Base-by-base conservation (phyloP, 768 basidiomycete genomes). In the Leucocoprinus birnbaumii region DNA sequence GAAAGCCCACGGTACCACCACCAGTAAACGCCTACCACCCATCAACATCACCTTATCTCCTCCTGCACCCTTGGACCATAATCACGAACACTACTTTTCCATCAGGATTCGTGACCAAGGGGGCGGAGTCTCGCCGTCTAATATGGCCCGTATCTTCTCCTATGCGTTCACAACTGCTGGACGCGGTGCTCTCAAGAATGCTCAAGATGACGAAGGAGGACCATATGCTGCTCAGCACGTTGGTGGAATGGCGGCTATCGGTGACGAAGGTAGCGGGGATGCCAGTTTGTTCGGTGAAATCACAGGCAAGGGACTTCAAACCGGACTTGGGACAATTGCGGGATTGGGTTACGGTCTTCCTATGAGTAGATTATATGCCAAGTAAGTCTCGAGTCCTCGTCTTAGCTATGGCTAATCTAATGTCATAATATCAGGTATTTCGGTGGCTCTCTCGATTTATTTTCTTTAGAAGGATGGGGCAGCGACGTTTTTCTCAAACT, bases 101-200 rank as follows among this genome's bases (percentile, higher is more conserved):
- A 76, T 95, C 43, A 79, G 93, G 37, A 76, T 95, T 18, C 80
- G 93, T 26, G 93, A 95, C 63, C 85, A 91, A 62, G 93, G 93
- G 3, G 93, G 93, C 9, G 93, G 93, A 7, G 85, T 95, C 27
- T 78, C 85, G 0, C 85, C 85, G 2, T 72, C 78, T 9, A 82
- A 94, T 66, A 82, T 94, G 78, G 73, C 79, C 18, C 80, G 83
- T 43, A 89, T 95, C 53, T 95, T 95, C 69, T 92, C 91, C 16
- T 95, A 95, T 67, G 91, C 91, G 5, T 95, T 94, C 66, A 94
- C 92, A 3, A 94, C 93, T 3, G 91, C 91, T 2, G 86, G 84
- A 5, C 71, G 78, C 41, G 72, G 69, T 35, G 73, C 72, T 9
- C 71, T 69, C 21, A 52, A 60, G 3, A 65, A 59, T 35, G 60